A percentile compares a stretch with the other conserved stretches of the same genome.
Evolutionary conservation across 257 asterid genomes (phyloP).

Genomic region (Scutellaria minor): DNA sequence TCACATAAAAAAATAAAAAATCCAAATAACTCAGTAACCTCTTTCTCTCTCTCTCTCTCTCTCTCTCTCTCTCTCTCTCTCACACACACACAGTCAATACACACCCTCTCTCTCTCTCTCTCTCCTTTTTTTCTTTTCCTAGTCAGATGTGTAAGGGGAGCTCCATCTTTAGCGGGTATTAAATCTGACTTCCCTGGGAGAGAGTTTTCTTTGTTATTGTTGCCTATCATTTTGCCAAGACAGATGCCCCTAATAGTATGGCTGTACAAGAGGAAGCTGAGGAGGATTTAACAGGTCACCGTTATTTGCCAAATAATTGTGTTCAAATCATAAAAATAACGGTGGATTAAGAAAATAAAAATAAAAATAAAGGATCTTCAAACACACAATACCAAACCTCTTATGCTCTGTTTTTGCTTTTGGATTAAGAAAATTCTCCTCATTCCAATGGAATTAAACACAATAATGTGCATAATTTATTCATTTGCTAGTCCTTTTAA

Average conservation of each 20-base stretch:
- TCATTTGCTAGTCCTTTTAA: not conserved
- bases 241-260: slow-evolving; percentile 34
- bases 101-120: slow-evolving; percentile 11
- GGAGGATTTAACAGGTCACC: slow-evolving; percentile 26
- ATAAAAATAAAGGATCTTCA: too few relatives aligned
- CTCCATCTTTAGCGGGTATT: slow-evolving; percentile 59
- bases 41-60: slow-evolving; percentile 26
- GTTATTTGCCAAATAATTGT: not conserved
- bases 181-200: slow-evolving; percentile 37
- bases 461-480: not conserved
- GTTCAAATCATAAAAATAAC: too few relatives aligned
- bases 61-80: slow-evolving; percentile 25
- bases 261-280: slow-evolving; percentile 28
- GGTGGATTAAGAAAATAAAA: too few relatives aligned
- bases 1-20: not conserved
- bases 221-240: slow-evolving; percentile 40
- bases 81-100: slow-evolving; percentile 23
- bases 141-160: slow-evolving; percentile 46
- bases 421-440: too few relatives aligned
- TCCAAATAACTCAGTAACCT: slow-evolving; percentile 25
- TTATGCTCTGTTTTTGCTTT: too few relatives aligned
- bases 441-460: not conserved
- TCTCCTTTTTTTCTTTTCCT: slow-evolving; percentile 18
- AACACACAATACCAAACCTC: too few relatives aligned
- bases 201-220: slow-evolving; percentile 35